phyloP scores from a whole-genome alignment of 345 rosid genomes.

The Brassica rapa region DNA sequence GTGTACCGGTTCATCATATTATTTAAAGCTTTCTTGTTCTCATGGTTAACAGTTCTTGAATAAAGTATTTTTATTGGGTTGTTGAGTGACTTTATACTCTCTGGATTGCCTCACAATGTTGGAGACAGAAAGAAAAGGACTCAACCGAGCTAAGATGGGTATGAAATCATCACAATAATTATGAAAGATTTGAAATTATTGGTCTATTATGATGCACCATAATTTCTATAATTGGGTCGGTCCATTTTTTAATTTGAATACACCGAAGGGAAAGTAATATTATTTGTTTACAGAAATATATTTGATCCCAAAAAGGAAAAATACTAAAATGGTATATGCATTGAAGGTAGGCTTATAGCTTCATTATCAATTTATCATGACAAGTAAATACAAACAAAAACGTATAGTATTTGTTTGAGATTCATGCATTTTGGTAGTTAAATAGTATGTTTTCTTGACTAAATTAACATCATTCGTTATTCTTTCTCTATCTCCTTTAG shows the following conservation, averaged over 20 bases:
- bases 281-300: background rate
- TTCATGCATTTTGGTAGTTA: background rate
- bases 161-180: conserved; percentile 35
- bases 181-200: conserved; percentile 38
- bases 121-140: conserved; percentile 5
- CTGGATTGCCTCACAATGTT: conserved; percentile 21
- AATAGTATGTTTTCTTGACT: background rate
- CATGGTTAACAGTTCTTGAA: background rate
- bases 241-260: conserved; percentile 20
- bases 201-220: conserved; percentile 31
- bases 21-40: background rate
- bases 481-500: background rate
- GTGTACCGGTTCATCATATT: background rate
- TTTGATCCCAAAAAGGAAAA: background rate
- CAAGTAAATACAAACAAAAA: conserved; percentile 15
- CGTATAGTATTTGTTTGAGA: background rate
- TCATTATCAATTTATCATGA: background rate
- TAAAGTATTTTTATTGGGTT: background rate
- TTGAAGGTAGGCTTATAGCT: conserved; percentile 7
- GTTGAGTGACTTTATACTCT: conserved; percentile 1
- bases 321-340: conserved; percentile 11
- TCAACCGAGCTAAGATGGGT: conserved; percentile 12
- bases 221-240: conserved; percentile 34
- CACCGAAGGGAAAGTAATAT: conserved; percentile 2
- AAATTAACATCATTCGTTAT: background rate